Percentiles rank a stretch among this genome's conserved stretches.
Conservation (phyloP, 2,329 filamentous ascomycete species). For the Xylaria multiplex region DNA sequence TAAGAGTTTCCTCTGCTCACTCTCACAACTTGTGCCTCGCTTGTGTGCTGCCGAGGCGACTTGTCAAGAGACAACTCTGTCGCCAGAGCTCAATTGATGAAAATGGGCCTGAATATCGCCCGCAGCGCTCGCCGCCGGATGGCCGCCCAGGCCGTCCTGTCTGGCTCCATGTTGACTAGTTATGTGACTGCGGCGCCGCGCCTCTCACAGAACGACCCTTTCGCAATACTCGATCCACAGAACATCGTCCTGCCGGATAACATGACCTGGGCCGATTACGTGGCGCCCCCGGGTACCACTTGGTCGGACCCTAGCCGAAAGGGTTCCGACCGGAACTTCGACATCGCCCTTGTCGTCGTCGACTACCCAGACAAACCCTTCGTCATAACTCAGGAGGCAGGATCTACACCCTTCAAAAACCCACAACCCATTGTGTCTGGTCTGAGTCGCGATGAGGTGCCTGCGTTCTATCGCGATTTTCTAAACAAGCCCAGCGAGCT, state of each 20-base stretch:
- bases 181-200: conserved; percentile 37
- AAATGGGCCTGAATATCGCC: conserved; percentile 37
- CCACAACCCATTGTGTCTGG: conserved; percentile 56
- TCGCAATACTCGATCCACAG: conserved; percentile 61
- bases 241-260: conserved; percentile 64
- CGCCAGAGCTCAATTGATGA: conserved; percentile 24
- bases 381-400: conserved; percentile 56
- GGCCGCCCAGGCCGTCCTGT: conserved; percentile 37
- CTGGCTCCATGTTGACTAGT: conserved; percentile 31
- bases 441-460: conserved; percentile 57
- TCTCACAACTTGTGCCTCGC: conserved; percentile 7
- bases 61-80: conserved; percentile 16
- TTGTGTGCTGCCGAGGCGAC: conserved; percentile 25
- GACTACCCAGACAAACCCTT: conserved; percentile 63
- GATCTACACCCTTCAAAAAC: conserved; percentile 62
- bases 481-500: conserved; percentile 61
- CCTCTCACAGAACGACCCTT: conserved; percentile 51
- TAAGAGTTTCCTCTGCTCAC: background rate
- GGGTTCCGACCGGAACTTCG: conserved; percentile 62
- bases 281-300: conserved; percentile 57
- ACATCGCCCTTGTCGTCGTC: conserved; percentile 63
- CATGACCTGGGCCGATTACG: conserved; percentile 64
- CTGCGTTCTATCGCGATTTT: conserved; percentile 61
- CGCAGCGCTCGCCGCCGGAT: conserved; percentile 19
- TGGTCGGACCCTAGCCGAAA: conserved; percentile 58